Percentiles rank a stretch among this genome's conserved stretches.
phyloP scores from a whole-genome alignment of 2,329 filamentous ascomycete genomes.

The Pyrenophora graminea region DNA sequence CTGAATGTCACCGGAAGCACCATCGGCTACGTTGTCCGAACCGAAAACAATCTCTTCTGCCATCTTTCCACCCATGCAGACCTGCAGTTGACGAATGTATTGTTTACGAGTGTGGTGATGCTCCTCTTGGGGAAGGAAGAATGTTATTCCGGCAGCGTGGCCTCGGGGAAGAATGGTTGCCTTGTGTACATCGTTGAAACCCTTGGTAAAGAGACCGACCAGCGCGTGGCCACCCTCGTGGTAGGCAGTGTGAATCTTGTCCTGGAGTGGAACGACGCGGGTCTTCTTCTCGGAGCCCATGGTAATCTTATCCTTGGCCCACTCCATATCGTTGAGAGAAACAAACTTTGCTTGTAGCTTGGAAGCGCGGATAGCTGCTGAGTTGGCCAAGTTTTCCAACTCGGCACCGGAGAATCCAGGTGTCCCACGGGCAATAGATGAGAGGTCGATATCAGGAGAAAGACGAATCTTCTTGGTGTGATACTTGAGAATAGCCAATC shows the following conservation, averaged over 20 bases:
- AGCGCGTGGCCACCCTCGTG: slow-evolving; percentile 96
- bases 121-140: slow-evolving; percentile 88
- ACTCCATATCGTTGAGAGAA: slow-evolving; percentile 81
- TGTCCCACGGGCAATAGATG: slow-evolving; percentile 82
- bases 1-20: slow-evolving; percentile 81
- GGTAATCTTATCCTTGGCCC: slow-evolving; percentile 97
- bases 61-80: slow-evolving; percentile 83
- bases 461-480: slow-evolving; percentile 91
- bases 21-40: slow-evolving; percentile 86
- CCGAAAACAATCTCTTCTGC: slow-evolving; percentile 92
- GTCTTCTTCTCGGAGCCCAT: slow-evolving; percentile 94
- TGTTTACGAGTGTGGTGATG: slow-evolving; percentile 79
- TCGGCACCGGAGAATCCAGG: slow-evolving; percentile 94
- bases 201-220: slow-evolving; percentile 80
- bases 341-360: slow-evolving; percentile 79
- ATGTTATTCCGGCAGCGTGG: slow-evolving; percentile 82
- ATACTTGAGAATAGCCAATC: slow-evolving; percentile 89
- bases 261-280: slow-evolving; percentile 87
- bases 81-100: slow-evolving; percentile 77
- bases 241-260: slow-evolving; percentile 94
- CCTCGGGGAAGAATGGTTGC: slow-evolving; percentile 95
- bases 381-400: slow-evolving; percentile 94
- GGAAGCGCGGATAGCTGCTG: slow-evolving; percentile 92
- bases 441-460: slow-evolving; percentile 77
- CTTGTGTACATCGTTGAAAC: slow-evolving; percentile 84